A percentile compares a stretch with the other conserved stretches of the same genome.
Conservation (phyloP, 1,284 basidiomycete species). For the Apiotrichum porosum region DNA sequence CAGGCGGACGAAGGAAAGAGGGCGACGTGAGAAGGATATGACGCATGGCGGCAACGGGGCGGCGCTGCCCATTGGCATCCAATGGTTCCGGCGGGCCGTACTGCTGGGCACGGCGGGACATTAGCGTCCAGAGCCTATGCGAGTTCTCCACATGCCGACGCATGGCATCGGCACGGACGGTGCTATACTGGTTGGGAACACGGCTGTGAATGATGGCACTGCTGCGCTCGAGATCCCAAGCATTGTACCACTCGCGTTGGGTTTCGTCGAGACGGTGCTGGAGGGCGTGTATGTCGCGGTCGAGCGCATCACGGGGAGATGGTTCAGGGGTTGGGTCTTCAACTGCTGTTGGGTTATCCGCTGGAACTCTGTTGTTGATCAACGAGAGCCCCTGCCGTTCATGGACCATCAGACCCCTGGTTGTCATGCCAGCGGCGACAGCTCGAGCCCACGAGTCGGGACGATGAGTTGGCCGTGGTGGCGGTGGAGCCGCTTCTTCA, state of each 20-base stretch:
- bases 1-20: not conserved
- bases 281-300: conserved; percentile 7
- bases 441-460: too few relatives aligned
- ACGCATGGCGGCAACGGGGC: not conserved
- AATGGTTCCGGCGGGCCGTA: not conserved
- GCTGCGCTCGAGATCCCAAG: conserved; percentile 7
- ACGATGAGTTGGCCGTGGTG: not conserved
- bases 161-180: conserved; percentile 3
- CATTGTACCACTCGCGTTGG: conserved; percentile 7
- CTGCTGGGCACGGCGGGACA: not conserved
- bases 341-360: too few relatives aligned
- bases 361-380: not conserved
- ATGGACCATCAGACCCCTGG: conserved; percentile 10
- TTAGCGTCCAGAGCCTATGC: conserved; percentile 9
- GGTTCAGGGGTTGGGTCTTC: not conserved
- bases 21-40: not conserved
- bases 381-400: conserved; percentile 4
- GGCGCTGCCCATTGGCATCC: not conserved
- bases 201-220: conserved; percentile 4
- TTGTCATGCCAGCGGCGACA: conserved; percentile 4
- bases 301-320: conserved; percentile 3
- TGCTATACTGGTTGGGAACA: conserved; percentile 6
- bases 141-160: conserved; percentile 11
- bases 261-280: conserved; percentile 5
- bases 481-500: not conserved